Conservation (phyloP, 257 asterid genomes). For the Ajuga chamaepitys region DNA sequence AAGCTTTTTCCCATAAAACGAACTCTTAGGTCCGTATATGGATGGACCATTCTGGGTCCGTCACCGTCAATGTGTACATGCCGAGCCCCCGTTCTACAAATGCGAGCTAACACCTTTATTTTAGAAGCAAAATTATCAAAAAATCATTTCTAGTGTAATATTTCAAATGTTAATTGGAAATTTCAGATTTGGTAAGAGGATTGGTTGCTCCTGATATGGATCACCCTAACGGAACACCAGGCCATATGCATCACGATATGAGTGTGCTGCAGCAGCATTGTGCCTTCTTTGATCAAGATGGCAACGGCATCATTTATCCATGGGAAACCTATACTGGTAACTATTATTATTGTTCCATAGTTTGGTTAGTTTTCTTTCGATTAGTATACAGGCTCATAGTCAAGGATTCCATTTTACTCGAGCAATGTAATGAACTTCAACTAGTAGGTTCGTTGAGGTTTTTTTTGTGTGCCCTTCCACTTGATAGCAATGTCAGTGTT, state of each 20-base stretch:
- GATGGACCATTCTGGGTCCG: too few species aligned
- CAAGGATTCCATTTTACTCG: background rate
- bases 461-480: too few species aligned
- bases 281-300: slow-evolving; percentile 73
- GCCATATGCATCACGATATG: slow-evolving; percentile 41
- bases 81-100: too few species aligned
- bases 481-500: too few species aligned
- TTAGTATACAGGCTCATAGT: background rate
- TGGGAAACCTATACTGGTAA: slow-evolving; percentile 43
- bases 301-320: slow-evolving; percentile 74
- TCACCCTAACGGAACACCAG: slow-evolving; percentile 74
- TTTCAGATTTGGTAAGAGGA: slow-evolving; percentile 62
- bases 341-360: background rate
- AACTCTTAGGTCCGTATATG: too few species aligned
- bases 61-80: too few species aligned
- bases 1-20: too few species aligned
- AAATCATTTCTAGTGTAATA: background rate
- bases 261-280: slow-evolving; percentile 84
- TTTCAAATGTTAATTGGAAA: background rate
- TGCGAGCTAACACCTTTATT: background rate
- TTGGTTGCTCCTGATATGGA: slow-evolving; percentile 63
- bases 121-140: background rate
- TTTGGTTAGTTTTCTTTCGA: background rate
- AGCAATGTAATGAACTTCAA: background rate
- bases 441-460: background rate